Percentiles rank a stretch among this genome's conserved stretches.
Conservation (phyloP, 148 eudicot species). For the Linanthus parryae region DNA sequence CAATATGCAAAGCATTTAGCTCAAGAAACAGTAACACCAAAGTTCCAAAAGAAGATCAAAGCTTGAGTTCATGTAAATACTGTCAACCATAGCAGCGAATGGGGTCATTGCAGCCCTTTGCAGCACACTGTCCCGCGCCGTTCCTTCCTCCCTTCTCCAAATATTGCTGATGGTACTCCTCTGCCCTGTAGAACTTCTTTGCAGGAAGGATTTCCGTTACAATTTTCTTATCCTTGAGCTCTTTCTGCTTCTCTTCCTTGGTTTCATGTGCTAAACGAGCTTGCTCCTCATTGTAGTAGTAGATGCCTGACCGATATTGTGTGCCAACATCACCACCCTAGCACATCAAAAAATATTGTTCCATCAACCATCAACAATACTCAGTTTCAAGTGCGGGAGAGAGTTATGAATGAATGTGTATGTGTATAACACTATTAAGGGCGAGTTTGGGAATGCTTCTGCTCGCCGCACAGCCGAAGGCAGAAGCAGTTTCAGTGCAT, state of each 20-base stretch:
- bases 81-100: conserved; percentile 80
- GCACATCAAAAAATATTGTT: conserved; percentile 11
- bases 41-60: too few species aligned
- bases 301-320: conserved; percentile 91
- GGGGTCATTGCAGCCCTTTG: conserved; percentile 87
- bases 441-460: too few species aligned
- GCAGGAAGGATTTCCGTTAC: conserved; percentile 91
- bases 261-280: conserved; percentile 68
- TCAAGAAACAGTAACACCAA: too few species aligned
- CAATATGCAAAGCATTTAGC: too few species aligned
- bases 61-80: too few species aligned
- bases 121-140: conserved; percentile 62
- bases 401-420: too few species aligned
- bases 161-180: conserved; percentile 93
- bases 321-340: conserved; percentile 85
- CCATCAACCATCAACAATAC: too few species aligned
- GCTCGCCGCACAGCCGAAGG: too few species aligned
- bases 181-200: conserved; percentile 84
- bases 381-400: too few species aligned
- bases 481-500: too few species aligned
- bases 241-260: conserved; percentile 62
- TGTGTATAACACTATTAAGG: too few species aligned
- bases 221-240: conserved; percentile 36
- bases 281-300: conserved; percentile 73
- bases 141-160: conserved; percentile 82